A percentile compares a stretch with the other conserved stretches of the same genome.
phyloP scores from a whole-genome alignment of 2,329 filamentous ascomycete species.

The Epichloe uncinata region DNA sequence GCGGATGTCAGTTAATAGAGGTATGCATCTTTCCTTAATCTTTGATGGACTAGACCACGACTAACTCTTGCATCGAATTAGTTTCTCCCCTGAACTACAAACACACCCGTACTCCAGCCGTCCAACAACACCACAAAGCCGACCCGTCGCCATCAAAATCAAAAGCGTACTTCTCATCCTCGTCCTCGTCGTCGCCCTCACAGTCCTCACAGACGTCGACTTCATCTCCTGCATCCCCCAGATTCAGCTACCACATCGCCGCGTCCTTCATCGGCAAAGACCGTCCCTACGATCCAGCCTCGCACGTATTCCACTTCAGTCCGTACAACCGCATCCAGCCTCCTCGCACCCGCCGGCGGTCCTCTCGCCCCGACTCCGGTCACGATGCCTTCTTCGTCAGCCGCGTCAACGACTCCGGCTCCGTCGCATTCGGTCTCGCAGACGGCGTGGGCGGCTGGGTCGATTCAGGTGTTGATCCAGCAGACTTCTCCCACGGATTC shows the following conservation, averaged over 20 bases:
- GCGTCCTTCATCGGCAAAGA: conserved; percentile 66
- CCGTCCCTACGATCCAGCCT: conserved; percentile 51
- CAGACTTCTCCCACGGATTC: conserved; percentile 86
- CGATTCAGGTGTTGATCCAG: conserved; percentile 83
- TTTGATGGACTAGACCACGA: not conserved
- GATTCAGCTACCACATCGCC: conserved; percentile 56
- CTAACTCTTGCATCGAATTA: not conserved
- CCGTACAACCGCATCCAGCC: conserved; percentile 46
- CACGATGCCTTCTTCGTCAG: conserved; percentile 95
- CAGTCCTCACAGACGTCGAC: conserved; percentile 7
- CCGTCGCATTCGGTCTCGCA: conserved; percentile 75
- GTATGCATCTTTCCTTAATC: conserved; percentile 1
- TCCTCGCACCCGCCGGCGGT: conserved; percentile 22
- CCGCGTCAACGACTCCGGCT: conserved; percentile 56
- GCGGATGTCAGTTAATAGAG: conserved; percentile 7
- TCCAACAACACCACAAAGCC: not conserved
- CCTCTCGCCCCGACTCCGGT: conserved; percentile 58
- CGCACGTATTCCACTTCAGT: conserved; percentile 61
- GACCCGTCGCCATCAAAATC: not conserved
- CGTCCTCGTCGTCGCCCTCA: conserved; percentile 5
- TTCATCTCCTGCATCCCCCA: conserved; percentile 15
- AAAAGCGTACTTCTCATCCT: conserved; percentile 3
- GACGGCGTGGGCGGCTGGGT: conserved; percentile 95
- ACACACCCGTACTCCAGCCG: not conserved
- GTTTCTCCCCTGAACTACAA: not conserved